Conservation (phyloP, 2,329 filamentous ascomycete species). For the Chrysosporium queenslandicum region DNA sequence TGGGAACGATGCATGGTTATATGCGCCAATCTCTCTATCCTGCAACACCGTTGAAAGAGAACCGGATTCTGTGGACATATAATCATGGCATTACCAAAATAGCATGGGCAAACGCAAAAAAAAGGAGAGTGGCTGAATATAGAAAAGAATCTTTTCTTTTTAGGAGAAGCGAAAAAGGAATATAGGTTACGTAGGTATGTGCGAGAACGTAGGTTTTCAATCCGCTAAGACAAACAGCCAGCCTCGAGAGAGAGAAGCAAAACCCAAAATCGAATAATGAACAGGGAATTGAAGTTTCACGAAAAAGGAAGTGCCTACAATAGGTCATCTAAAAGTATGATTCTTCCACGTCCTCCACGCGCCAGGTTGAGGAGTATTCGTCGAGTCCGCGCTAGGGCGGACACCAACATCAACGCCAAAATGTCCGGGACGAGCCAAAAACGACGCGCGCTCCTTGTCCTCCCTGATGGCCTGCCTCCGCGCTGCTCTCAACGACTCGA, state of each 20-base stretch:
- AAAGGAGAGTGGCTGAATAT: not conserved
- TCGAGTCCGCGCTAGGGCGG: slow-evolving; percentile 8
- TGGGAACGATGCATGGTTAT: not conserved
- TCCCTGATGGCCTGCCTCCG: slow-evolving; percentile 45
- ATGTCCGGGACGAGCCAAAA: slow-evolving; percentile 19
- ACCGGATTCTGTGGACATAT: not conserved
- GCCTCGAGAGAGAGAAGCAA: not conserved
- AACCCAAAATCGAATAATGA: not conserved
- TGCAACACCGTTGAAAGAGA: not conserved
- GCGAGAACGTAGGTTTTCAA: not conserved
- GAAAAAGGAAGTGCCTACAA: not conserved
- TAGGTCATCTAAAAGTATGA: slow-evolving; percentile 21
- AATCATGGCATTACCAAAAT: slow-evolving; percentile 1
- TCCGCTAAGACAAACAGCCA: not conserved
- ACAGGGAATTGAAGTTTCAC: not conserved
- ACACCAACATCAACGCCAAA: slow-evolving; percentile 10
- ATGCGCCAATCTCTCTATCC: not conserved
- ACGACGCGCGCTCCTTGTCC: slow-evolving; percentile 33
- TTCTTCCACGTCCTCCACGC: slow-evolving; percentile 16
- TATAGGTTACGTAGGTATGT: not conserved
- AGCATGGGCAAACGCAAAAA: not conserved
- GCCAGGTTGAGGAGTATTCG: slow-evolving; percentile 12
- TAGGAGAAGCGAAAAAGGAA: not conserved
- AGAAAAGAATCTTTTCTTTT: not conserved
- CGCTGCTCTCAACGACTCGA: slow-evolving; percentile 65